phyloP scores from a whole-genome alignment of 495 filamentous ascomycete genomes.

The Podospora didyma region DNA sequence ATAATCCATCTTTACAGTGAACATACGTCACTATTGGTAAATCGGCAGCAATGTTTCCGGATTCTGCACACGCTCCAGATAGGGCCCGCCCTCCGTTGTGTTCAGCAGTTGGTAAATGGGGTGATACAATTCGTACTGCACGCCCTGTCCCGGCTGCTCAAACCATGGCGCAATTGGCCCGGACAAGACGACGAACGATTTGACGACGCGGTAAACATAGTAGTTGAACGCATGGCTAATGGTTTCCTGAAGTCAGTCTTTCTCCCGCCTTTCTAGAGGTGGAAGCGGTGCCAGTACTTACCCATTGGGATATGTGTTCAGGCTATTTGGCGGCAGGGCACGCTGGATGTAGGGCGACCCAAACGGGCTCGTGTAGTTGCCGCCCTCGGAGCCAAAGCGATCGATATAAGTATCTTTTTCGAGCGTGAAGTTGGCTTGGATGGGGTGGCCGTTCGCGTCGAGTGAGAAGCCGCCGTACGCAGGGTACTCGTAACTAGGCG shows the following conservation, averaged over 20 bases:
- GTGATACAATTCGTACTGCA: slow-evolving; percentile 35
- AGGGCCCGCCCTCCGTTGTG: not conserved
- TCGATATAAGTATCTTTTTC: slow-evolving; percentile 46
- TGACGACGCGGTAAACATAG: slow-evolving; percentile 47
- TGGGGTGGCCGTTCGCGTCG: slow-evolving; percentile 26
- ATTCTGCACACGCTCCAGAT: not conserved
- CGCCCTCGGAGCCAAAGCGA: slow-evolving; percentile 50
- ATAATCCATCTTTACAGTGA: too few species aligned
- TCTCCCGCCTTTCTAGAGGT: not conserved
- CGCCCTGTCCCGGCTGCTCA: slow-evolving; percentile 53
- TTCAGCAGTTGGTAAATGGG: not conserved
- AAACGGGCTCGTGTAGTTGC: slow-evolving; percentile 41
- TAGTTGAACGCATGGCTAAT: slow-evolving; percentile 49
- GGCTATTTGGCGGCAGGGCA: slow-evolving; percentile 47
- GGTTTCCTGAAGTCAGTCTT: not conserved
- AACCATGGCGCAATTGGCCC: slow-evolving; percentile 55
- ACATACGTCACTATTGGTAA: not conserved
- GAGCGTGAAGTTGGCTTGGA: slow-evolving; percentile 44
- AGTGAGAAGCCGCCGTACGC: slow-evolving; percentile 40
- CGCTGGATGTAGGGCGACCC: slow-evolving; percentile 51
- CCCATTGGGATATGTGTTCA: slow-evolving; percentile 30
- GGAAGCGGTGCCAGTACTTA: not conserved
- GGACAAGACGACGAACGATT: slow-evolving; percentile 37
- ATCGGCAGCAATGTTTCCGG: not conserved
- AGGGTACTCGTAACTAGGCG: slow-evolving; percentile 38